A percentile compares a stretch with the other conserved stretches of the same genome.
phyloP scores from a whole-genome alignment of 2,329 filamentous ascomycete species.

The Xylariales sp. region DNA sequence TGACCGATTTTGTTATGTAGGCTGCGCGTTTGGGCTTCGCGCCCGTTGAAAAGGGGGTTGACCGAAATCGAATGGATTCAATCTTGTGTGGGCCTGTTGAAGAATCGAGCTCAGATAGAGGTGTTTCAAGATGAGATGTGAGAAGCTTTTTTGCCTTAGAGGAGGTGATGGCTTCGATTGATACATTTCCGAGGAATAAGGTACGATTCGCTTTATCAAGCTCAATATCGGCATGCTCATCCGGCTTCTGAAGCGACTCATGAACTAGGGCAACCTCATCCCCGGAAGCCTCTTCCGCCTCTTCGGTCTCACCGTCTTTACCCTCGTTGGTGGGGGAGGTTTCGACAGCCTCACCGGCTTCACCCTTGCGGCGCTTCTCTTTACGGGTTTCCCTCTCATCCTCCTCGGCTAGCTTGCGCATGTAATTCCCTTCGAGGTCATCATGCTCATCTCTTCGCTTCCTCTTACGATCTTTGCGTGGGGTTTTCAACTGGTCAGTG shows the following conservation, averaged over 20 bases:
- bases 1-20: conserved; percentile 88
- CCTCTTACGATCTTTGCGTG: conserved; percentile 68
- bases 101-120: conserved; percentile 67
- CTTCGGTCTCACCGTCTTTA: conserved; percentile 22
- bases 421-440: conserved; percentile 76
- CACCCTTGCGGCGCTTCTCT: conserved; percentile 65
- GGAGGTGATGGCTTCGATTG: conserved; percentile 81
- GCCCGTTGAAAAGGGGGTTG: conserved; percentile 82
- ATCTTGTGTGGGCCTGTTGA: conserved; percentile 73
- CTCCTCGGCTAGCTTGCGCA: conserved; percentile 72
- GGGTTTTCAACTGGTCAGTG: conserved; percentile 54
- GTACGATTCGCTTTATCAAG: conserved; percentile 89
- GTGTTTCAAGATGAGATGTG: conserved; percentile 80
- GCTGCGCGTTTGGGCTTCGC: conserved; percentile 92
- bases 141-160: conserved; percentile 84
- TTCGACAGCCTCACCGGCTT: conserved; percentile 49
- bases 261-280: conserved; percentile 60
- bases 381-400: conserved; percentile 65
- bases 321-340: conserved; percentile 19
- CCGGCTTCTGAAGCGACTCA: conserved; percentile 68
- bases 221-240: conserved; percentile 62
- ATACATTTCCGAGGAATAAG: conserved; percentile 93
- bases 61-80: conserved; percentile 93
- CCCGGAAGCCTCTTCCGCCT: conserved; percentile 38
- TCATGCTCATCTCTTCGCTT: conserved; percentile 76